Conservation (phyloP, 2,329 filamentous ascomycete genomes). For the Polychaeton citri region DNA sequence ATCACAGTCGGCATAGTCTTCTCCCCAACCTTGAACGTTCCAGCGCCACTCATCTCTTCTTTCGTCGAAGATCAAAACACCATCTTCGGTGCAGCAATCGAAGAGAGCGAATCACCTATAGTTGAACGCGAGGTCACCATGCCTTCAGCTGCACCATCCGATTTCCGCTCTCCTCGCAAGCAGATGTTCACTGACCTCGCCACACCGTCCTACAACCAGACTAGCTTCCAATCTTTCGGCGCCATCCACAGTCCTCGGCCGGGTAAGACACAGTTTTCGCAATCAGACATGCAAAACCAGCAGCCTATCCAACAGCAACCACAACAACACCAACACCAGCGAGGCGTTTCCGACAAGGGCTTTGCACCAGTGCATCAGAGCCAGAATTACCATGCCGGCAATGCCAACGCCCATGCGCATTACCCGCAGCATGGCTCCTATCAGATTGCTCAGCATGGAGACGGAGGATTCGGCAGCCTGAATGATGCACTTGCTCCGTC, state of each 20-base stretch:
- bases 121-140: conserved; percentile 11
- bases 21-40: conserved; percentile 91
- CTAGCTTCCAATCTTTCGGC: conserved; percentile 20
- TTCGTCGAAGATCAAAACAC: conserved; percentile 81
- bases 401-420: background rate
- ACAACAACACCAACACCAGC: background rate
- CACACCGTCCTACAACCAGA: conserved; percentile 49
- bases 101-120: conserved; percentile 32
- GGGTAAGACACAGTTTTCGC: background rate
- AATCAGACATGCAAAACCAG: conserved; percentile 1
- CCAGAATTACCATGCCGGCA: background rate
- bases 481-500: conserved; percentile 17
- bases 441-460: conserved; percentile 20
- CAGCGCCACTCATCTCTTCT: conserved; percentile 82
- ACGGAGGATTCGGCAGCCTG: conserved; percentile 20
- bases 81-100: conserved; percentile 65
- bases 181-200: conserved; percentile 56
- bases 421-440: conserved; percentile 11
- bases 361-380: conserved; percentile 19
- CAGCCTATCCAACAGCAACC: background rate
- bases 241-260: conserved; percentile 1
- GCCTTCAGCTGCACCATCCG: conserved; percentile 4
- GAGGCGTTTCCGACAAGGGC: conserved; percentile 14
- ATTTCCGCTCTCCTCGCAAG: conserved; percentile 47
- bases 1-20: conserved; percentile 99